A percentile compares a stretch with the other conserved stretches of the same genome.
Conservation (phyloP, 108 stramenopile species). For the Fragilaria radians region DNA sequence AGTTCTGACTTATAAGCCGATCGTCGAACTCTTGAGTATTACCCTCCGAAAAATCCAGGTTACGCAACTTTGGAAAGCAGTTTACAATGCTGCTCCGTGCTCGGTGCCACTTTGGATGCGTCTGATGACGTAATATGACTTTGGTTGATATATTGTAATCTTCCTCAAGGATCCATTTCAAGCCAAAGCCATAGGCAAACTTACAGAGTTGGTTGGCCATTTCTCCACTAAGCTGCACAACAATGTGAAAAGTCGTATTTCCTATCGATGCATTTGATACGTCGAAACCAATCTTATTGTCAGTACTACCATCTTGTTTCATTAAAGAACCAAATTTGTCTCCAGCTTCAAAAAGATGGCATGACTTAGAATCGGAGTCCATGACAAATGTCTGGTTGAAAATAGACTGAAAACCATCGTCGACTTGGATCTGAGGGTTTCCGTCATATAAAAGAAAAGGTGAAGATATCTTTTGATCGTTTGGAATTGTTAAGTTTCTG, state of each 20-base stretch:
- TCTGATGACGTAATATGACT: not conserved
- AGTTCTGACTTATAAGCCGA: slow-evolving; percentile 6
- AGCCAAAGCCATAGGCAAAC: not conserved
- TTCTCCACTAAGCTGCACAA: not conserved
- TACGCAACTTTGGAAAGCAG: slow-evolving; percentile 31
- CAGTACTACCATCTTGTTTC: too few species aligned
- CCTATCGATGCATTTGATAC: too few species aligned
- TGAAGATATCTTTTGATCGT: too few species aligned
- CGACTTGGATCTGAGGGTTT: too few species aligned
- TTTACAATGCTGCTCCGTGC: not conserved
- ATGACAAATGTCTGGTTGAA: too few species aligned
- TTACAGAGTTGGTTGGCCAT: not conserved
- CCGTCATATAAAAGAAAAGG: too few species aligned
- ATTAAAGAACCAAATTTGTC: too few species aligned
- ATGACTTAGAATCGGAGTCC: too few species aligned
- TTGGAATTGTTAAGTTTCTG: too few species aligned
- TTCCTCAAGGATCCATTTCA: not conserved
- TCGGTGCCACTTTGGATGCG: not conserved
- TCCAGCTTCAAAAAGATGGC: too few species aligned
- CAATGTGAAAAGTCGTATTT: not conserved
- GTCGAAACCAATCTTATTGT: too few species aligned
- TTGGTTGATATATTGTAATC: slow-evolving; percentile 1
- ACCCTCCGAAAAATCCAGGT: slow-evolving; percentile 17
- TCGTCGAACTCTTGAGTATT: slow-evolving; percentile 9
- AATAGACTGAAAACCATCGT: too few species aligned